These are phyloP conservation scores for Globisporangium uncinulatum DNA, from an alignment of 352 stramenopile genomes.

Conservation along the genomic window DNA sequence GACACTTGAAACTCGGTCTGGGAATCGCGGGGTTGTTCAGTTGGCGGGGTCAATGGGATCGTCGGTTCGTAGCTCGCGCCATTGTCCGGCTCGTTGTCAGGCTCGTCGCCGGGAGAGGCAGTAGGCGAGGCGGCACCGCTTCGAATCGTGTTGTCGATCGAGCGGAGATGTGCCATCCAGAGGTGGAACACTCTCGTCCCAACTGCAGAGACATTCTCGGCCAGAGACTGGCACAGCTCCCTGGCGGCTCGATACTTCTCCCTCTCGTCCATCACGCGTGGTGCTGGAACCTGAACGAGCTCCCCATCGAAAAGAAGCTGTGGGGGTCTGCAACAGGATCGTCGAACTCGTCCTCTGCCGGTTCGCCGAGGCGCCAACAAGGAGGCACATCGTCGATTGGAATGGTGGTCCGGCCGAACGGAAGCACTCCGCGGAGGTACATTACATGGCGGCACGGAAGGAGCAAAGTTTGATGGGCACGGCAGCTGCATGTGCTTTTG, in stretches of 20 bases:
- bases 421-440: background rate
- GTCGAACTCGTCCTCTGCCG: background rate
- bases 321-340: background rate
- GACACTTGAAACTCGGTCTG: background rate
- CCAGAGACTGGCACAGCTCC: background rate
- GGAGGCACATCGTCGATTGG: background rate
- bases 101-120: background rate
- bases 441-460: background rate
- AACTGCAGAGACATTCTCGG: background rate
- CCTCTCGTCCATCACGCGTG: background rate
- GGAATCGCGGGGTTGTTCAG: too few species aligned
- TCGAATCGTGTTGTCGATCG: background rate
- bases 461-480: background rate
- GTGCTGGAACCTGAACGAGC: background rate
- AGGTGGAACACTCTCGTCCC: background rate
- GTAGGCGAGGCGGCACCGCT: background rate
- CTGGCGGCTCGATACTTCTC: background rate
- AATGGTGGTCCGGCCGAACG: background rate
- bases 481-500: background rate
- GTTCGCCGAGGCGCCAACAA: background rate
- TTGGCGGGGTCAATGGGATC: background rate
- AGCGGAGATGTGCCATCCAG: background rate
- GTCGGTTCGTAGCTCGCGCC: background rate
- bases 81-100: background rate
- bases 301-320: background rate